Evolutionary conservation across 2,329 filamentous ascomycete species (phyloP).

Genomic region (Pestalotiopsis sp.): DNA sequence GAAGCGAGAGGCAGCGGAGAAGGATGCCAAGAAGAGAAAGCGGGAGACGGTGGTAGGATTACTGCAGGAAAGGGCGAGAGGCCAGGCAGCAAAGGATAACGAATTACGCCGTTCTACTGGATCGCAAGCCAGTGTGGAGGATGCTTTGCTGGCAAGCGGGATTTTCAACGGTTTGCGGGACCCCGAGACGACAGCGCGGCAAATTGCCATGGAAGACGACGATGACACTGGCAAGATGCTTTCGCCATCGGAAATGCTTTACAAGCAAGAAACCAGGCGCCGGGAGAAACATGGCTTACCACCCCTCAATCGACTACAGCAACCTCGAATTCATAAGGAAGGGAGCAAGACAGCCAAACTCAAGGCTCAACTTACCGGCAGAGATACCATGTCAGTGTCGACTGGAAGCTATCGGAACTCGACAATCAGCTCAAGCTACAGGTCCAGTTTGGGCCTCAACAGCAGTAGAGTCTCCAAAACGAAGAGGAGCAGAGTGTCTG

Average conservation of each 20-base stretch:
- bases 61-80: conserved; percentile 21
- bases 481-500: conserved; percentile 25
- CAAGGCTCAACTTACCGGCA: conserved; percentile 24
- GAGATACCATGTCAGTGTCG: conserved; percentile 31
- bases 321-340: conserved; percentile 24
- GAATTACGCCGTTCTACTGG: conserved; percentile 22
- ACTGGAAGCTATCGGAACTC: conserved; percentile 32
- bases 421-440: conserved; percentile 34
- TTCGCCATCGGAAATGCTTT: conserved; percentile 21
- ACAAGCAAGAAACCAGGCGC: conserved; percentile 29
- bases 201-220: conserved; percentile 21
- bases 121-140: conserved; percentile 23
- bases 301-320: conserved; percentile 26
- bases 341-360: conserved; percentile 33
- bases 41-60: conserved; percentile 25
- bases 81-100: conserved; percentile 18
- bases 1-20: conserved; percentile 25
- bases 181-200: conserved; percentile 25
- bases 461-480: conserved; percentile 32
- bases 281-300: conserved; percentile 27
- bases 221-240: conserved; percentile 13
- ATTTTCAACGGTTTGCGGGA: conserved; percentile 28
- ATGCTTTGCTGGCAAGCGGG: conserved; percentile 29
- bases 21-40: conserved; percentile 19
- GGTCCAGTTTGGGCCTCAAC: conserved; percentile 33